Base-by-base conservation (phyloP, 2,329 filamentous ascomycete species). In the Aspergillus floridensis region DNA sequence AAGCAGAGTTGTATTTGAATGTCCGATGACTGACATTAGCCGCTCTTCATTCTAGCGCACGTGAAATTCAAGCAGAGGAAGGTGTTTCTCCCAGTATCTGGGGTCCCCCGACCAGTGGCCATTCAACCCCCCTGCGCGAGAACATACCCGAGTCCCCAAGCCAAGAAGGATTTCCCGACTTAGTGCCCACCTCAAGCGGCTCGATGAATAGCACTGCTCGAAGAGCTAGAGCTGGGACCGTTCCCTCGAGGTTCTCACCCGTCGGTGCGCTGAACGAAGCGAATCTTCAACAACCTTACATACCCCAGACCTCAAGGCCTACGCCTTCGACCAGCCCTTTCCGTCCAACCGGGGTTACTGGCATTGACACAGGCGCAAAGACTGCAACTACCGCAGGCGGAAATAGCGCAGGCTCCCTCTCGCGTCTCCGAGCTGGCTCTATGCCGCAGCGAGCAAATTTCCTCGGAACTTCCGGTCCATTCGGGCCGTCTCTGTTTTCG, bases 11-110 rank as follows among this genome's bases (percentile, higher is more conserved):
- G 32, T 31, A 56, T 44, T 52, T 11, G 12, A 35, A 24, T 26
- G 29, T 19, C 46, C 16, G 12, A 56, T 49, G 44, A 56, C 62
- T 64, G 58, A 66, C 62, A 8, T 10, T 41, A 51, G 21, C n/a
- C 19, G 21, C 58, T 49, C 50, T 53, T 35, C 53, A 41, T 53
- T 51, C 24, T 56, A 96, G 93, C 73, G 93, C 95, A 66, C 86
- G 95, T 75, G 95, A 99, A 77, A 97, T 98, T 63, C 93, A 98
- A 80, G 93, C 93, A 57, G 93, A 97, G 79, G 93, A 98, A 84
- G 93, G 93, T 54, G 83, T 96, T 81, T 73, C 88, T 82, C 72
- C 83, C 85, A 76, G 88, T 72, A 88, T 89, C 48, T 98, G 95
- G 95, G 92, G 95, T 11, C 93, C 95, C 66, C 93, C 95, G 52